A percentile compares a stretch with the other conserved stretches of the same genome.
Conservation (phyloP, 2,329 filamentous ascomycete genomes). For the Aspergillus tamarii region DNA sequence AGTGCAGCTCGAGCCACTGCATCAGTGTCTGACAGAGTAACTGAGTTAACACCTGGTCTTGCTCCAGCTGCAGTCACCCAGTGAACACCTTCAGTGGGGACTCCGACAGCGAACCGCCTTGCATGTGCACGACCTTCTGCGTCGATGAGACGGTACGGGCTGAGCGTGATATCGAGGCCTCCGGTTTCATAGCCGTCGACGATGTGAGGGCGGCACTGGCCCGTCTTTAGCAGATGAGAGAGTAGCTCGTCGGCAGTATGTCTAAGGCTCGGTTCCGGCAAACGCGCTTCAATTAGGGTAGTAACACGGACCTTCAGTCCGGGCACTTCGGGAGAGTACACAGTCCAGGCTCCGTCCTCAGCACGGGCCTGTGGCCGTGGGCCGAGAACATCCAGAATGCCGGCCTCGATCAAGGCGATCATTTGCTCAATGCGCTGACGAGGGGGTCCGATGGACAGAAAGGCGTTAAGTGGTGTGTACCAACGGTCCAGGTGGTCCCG, state of each 20-base stretch:
- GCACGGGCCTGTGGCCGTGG: neutral
- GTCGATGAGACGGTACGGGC: neutral
- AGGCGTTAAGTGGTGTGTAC: slow-evolving; percentile 9
- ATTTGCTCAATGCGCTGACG: slow-evolving; percentile 11
- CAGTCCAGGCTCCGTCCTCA: neutral
- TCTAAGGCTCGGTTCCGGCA: neutral
- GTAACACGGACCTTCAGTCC: neutral
- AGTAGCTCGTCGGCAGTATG: slow-evolving; percentile 2
- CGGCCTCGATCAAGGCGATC: slow-evolving; percentile 8
- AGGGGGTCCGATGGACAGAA: slow-evolving; percentile 6
- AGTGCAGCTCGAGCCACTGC: slow-evolving; percentile 1
- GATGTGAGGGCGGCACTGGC: neutral
- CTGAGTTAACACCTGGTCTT: slow-evolving; percentile 4
- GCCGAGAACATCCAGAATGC: neutral
- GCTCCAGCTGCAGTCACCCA: slow-evolving; percentile 1
- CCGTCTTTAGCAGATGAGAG: neutral
- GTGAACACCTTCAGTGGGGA: neutral
- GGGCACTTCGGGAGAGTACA: neutral
- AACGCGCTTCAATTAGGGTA: neutral
- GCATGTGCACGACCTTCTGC: neutral
- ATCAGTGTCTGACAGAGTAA: slow-evolving; percentile 3
- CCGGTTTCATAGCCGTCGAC: neutral
- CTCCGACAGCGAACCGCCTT: slow-evolving; percentile 2
- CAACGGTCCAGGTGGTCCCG: slow-evolving; percentile 7
- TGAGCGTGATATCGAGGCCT: neutral